These are phyloP conservation scores for Aspergillus candidus DNA, from an alignment of 2,329 filamentous ascomycete genomes.

Conservation along the genomic window DNA sequence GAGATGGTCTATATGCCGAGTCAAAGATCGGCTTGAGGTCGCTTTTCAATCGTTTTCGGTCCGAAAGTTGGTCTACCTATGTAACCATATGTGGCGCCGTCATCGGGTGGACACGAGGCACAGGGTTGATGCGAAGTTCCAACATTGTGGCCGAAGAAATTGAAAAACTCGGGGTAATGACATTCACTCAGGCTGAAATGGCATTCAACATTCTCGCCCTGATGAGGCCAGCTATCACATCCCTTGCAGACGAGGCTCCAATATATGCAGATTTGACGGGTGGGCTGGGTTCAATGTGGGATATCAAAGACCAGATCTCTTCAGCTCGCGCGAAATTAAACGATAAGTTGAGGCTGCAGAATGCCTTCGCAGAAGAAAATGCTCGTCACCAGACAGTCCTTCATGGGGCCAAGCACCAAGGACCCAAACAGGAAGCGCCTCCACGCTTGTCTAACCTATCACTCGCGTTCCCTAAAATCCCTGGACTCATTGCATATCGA, in stretches of 20 bases:
- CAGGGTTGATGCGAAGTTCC: constrained; percentile 40
- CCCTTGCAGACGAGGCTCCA: constrained; percentile 29
- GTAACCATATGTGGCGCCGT: constrained; percentile 37
- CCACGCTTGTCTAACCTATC: constrained; percentile 6
- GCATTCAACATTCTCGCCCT: constrained; percentile 36
- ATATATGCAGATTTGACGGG: constrained; percentile 38
- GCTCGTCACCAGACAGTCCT: constrained; percentile 7
- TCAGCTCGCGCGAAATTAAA: constrained; percentile 15
- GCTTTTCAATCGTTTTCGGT: constrained; percentile 14
- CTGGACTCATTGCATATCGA: neutral
- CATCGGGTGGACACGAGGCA: constrained; percentile 45
- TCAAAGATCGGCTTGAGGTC: constrained; percentile 37
- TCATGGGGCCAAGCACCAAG: neutral
- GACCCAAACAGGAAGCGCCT: neutral
- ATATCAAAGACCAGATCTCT: constrained; percentile 20
- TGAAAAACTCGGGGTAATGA: constrained; percentile 33
- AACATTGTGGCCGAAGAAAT: constrained; percentile 36
- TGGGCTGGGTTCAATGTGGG: constrained; percentile 25
- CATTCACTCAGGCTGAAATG: constrained; percentile 40
- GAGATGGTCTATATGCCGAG: constrained; percentile 42
- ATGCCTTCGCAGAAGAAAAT: constrained; percentile 19
- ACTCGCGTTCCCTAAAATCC: constrained; percentile 7
- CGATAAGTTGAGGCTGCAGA: constrained; percentile 16
- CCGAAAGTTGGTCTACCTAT: constrained; percentile 22
- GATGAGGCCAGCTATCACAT: constrained; percentile 24